Base-by-base conservation (phyloP, 345 rosid genomes). In the Brassica rapa region DNA sequence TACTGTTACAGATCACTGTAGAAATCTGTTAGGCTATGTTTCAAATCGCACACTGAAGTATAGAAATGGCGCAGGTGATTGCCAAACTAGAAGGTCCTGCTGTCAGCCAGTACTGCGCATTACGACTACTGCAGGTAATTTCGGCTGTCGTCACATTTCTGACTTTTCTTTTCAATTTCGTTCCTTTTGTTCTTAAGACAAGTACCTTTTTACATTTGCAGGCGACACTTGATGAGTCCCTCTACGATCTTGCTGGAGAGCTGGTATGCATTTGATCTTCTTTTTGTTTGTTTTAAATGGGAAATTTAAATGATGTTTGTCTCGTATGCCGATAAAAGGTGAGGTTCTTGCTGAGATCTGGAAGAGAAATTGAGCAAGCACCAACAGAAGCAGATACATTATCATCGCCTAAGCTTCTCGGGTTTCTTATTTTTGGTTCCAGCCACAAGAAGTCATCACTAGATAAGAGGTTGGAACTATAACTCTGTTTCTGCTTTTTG, bases 211-310 rank as follows among this genome's bases (percentile, higher is more conserved):
- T 82, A 76, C 39, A 66, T 78, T 29, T 83, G 81, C 93, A 95
- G 98, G 98, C 97, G 62, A 95, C 98, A 63, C 97, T 95, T 43
- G 97, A 95, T 21, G 99, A 95, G 77, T 93, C 96, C 55, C 83
- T 95, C 70, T 95, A 95, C 84, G 99, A 95, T 84, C 99, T 95
- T 82, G 97, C 97, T 70, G 99, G 99, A 77, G 99, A 95, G 86
- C 89, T 95, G 90, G 99, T 95, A 90, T 69, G 23, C 35, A 65
- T 60, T 41, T 29, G 51, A 68, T 83, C 14, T 66, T 71, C 57
- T 53, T 74, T 56, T 30, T 68, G 2, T 76, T 41, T 75, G 72
- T 75, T 62, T 74, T 10, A 51, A 21, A 33, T 24, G 62, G 72
- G 55, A 4, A 37, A 30, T 3, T 66, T 77, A 35, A 51, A 70